Evolutionary conservation across 805 yeast species (phyloP), one percentile per base, ranked within the genome.

Genomic region (Candida ipomoeae): DNA sequence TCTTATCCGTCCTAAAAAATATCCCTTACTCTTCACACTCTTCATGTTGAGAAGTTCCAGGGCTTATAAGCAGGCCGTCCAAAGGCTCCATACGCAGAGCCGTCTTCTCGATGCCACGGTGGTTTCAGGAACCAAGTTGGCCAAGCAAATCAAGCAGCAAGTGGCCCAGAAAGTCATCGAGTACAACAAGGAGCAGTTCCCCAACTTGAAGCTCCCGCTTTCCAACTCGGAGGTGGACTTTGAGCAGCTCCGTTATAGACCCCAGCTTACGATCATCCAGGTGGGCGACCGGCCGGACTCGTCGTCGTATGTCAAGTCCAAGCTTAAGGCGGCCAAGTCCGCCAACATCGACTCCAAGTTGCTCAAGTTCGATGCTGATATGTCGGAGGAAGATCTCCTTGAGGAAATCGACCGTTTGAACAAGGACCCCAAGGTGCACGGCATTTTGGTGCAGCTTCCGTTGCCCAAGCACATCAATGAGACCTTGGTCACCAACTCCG

Each of bases 261-360:
- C 98, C 7, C 77, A 79, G 48, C 75, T 92, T 60, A 84, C 88
- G 37, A 90, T 92, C 59, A 75, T 92, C 53, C 98, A 92, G 70
- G 95, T 92, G 33, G 97, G 98, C 40, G 77, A 75, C 46, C 79
- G 97, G 55, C 92, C 92, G 31, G 99, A 92, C 65, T 88, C 96
- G 2, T 80, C 88, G 13, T 88, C 96, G 10, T 92, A 92, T 70
- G 97, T 92, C 48, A 81, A 85, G 55, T 88, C 91, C 85, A 92
- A 92, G 70, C 76, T 88, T 57, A 90, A 87, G 73, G 96, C 97
- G 13, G 96, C 96, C 33, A 73, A 79, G 44, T 91, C 88, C 55
- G 91, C 96, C 31, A 84, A 85, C 51, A 85, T 94, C 50, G 72
- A 71, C 35, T 89, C 94, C 51, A 77, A 76, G 21, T 73, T 88